Conservation (phyloP, 208 protist genomes). For the Wallacemonas collosoma region DNA sequence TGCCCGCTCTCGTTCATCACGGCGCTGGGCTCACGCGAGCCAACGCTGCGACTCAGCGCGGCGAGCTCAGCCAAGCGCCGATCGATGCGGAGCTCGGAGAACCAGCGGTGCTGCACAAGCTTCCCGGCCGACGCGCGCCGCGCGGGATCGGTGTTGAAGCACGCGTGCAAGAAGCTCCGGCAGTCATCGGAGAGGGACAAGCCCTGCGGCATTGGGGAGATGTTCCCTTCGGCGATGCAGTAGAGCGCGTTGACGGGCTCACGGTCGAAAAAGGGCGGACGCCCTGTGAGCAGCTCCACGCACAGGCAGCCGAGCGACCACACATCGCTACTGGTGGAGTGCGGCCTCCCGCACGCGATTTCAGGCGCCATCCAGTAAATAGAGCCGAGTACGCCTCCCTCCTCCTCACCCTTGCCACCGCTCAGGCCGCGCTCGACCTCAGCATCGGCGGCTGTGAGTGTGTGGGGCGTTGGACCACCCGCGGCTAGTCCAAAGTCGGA, state of each 20-base stretch:
- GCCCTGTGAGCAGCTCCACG: constrained; percentile 74
- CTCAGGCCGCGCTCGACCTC: constrained; percentile 3
- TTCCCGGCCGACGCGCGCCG: constrained; percentile 47
- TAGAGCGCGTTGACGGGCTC: constrained; percentile 64
- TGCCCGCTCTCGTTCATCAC: not conserved
- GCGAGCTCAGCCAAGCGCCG: constrained; percentile 18
- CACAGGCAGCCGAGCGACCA: constrained; percentile 83
- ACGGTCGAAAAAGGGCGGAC: constrained; percentile 75
- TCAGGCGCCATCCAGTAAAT: constrained; percentile 89
- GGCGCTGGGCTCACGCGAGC: constrained; percentile 7
- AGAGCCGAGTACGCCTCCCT: constrained; percentile 63
- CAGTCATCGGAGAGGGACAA: constrained; percentile 57
- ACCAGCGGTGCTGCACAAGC: constrained; percentile 61
- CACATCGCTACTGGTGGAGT: constrained; percentile 59
- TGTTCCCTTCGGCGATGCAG: constrained; percentile 54
- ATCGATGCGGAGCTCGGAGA: constrained; percentile 37
- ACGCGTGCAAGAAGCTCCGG: constrained; percentile 50
- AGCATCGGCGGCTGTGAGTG: not conserved
- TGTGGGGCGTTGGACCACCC: not conserved
- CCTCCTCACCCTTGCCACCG: constrained; percentile 15
- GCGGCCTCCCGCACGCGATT: constrained; percentile 45
- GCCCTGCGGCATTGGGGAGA: constrained; percentile 21
- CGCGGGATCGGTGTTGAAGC: constrained; percentile 47
- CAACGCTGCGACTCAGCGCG: constrained; percentile 28
- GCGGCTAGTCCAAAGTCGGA: constrained; percentile 89